These are phyloP conservation scores for Diaporthe citri DNA, from an alignment of 2,329 filamentous ascomycete species.

Conservation along the genomic window DNA sequence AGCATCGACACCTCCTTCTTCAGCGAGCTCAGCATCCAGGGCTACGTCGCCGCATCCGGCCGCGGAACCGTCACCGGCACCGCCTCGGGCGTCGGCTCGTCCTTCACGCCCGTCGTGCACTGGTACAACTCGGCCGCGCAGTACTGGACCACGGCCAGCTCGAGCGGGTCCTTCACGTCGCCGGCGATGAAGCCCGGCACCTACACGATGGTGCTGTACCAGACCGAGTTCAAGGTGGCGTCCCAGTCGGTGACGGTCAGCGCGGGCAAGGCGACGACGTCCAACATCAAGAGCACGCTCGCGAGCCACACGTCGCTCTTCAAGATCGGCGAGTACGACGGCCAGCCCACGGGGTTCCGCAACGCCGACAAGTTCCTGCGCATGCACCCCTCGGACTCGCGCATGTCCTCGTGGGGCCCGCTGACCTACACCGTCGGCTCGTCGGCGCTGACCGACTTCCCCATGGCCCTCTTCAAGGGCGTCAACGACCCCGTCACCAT, in stretches of 20 bases:
- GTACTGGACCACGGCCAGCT: constrained; percentile 67
- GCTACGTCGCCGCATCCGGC: constrained; percentile 62
- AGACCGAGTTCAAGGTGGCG: constrained; percentile 68
- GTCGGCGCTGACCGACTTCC: constrained; percentile 65
- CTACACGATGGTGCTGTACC: constrained; percentile 72
- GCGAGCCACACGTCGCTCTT: constrained; percentile 68
- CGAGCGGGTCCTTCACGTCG: constrained; percentile 62
- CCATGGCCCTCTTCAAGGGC: constrained; percentile 75
- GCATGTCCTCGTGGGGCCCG: constrained; percentile 73
- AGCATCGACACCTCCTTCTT: constrained; percentile 68
- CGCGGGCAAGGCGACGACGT: constrained; percentile 62
- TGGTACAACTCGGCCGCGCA: constrained; percentile 69
- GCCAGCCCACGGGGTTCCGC: constrained; percentile 72
- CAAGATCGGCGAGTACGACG: constrained; percentile 76
- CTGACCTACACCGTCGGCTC: constrained; percentile 72
- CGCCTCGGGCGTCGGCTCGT: constrained; percentile 62
- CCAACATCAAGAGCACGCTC: constrained; percentile 65
- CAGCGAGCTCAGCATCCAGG: constrained; percentile 62
- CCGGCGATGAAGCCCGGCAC: constrained; percentile 71
- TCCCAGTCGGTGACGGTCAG: constrained; percentile 62
- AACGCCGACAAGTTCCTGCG: constrained; percentile 76
- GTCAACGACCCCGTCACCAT: constrained; percentile 73
- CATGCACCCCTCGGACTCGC: constrained; percentile 76
- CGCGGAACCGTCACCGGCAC: constrained; percentile 67
- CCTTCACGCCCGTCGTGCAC: constrained; percentile 66